Base-by-base conservation (phyloP, 768 basidiomycete genomes). In the Sistotremastrum niveocremeum region DNA sequence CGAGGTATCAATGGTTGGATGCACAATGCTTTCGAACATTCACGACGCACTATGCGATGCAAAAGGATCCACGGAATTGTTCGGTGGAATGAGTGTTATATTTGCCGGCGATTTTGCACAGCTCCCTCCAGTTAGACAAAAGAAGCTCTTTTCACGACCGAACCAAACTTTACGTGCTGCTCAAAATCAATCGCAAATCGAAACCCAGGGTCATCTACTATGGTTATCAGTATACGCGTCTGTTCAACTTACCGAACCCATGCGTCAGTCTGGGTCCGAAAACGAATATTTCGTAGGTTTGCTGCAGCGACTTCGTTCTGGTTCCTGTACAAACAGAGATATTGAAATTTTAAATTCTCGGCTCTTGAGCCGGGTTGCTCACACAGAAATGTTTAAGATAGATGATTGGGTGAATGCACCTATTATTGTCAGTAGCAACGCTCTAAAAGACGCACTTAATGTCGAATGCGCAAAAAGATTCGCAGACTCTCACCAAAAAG, bases 401-500 rank as follows among this genome's bases (percentile, higher is more conserved):
- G n/a, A 44, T 3, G n/a, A 47, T 6, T 66, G 64, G 63, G 20
- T 28, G 10, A 6, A 56, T 7, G 57, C 58, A 0, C 64, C 66
- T 0, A 53, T 67, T 3, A 66, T 70, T 46, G 64, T 69, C 1
- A 57, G 52, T 1, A 55, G 58, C 2, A 69, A 69, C 53, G 60
- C 53, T 1, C 41, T 51, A 0, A 69, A 68, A 44, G 67, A 68
- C 45, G 57, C 57, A 0, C 39, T 72, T 3, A 71, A 71, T 44
- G 45, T 55, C 1, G 46, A 49, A 6, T 54, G 54, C 0, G 52
- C 60, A 0, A 29, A 34, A 1, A 56, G 54, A 6, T 65, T 58
- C 51, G 64, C 69, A 0, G 11, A 37, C 1, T 4, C 43, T 7
- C 50, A 48, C 2, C 48, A 51, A 0, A 39, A 48, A n/a, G 7